Evolutionary conservation across 2,329 filamentous ascomycete genomes (phyloP).

Genomic region (Hymenoscyphus fructigenus): DNA sequence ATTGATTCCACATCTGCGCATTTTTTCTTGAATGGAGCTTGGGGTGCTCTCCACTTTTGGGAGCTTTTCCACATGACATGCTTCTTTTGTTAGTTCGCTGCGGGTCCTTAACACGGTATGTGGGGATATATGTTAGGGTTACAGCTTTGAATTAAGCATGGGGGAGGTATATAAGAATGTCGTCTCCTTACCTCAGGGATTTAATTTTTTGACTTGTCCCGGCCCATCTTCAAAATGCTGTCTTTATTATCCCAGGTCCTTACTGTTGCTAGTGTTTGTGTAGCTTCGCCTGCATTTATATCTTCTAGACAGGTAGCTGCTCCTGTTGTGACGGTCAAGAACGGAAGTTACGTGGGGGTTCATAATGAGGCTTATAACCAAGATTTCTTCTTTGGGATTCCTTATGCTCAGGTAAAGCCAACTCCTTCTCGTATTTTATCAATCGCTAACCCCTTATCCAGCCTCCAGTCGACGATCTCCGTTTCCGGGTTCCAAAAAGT

Average conservation of each 20-base stretch:
- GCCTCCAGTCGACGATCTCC: slow-evolving; percentile 28
- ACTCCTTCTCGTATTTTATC: background rate
- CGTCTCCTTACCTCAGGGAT: background rate
- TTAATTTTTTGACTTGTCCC: background rate
- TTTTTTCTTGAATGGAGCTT: too few species aligned
- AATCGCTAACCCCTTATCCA: background rate
- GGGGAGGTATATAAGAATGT: slow-evolving; percentile 4
- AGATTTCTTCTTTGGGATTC: slow-evolving; percentile 32
- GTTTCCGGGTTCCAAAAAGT: slow-evolving; percentile 24
- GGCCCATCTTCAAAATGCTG: background rate
- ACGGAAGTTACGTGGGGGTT: slow-evolving; percentile 27
- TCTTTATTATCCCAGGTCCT: background rate
- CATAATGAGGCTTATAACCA: slow-evolving; percentile 26
- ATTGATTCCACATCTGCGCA: too few species aligned
- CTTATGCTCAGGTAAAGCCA: slow-evolving; percentile 24
- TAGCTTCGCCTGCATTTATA: background rate
- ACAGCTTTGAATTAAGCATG: too few species aligned
- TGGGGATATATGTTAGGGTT: too few species aligned
- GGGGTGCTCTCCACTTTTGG: too few species aligned
- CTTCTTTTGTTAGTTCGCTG: too few species aligned
- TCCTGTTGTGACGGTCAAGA: slow-evolving; percentile 25
- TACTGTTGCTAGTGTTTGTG: background rate
- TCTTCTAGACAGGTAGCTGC: background rate
- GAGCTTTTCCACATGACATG: too few species aligned
- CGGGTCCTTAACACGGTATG: too few species aligned